A percentile compares a stretch with the other conserved stretches of the same genome.
Evolutionary conservation across 1,139 yeast genomes (phyloP).

Genomic region (Hansenula lynferdii): DNA sequence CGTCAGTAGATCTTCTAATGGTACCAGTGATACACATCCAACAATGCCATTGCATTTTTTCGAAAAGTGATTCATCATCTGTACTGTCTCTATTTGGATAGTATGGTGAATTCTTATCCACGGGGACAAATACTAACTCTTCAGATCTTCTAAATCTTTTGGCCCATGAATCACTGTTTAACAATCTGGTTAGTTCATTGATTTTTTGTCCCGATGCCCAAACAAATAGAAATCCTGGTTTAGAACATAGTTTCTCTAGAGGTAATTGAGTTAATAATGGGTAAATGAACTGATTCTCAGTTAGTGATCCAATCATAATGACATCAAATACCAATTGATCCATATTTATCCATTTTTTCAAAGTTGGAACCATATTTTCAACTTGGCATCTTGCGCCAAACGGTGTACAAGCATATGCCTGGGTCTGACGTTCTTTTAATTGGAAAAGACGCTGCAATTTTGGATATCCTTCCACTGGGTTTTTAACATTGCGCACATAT

Average conservation of each 20-base stretch:
- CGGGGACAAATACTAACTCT: constrained; percentile 69
- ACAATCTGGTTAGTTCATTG: constrained; percentile 52
- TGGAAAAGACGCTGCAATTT: constrained; percentile 64
- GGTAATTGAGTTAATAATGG: constrained; percentile 63
- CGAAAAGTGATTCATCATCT: constrained; percentile 40
- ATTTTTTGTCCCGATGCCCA: constrained; percentile 83
- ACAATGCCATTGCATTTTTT: constrained; percentile 82
- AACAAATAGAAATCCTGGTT: constrained; percentile 80
- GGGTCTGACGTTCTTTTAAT: constrained; percentile 49
- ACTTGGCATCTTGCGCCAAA: constrained; percentile 57
- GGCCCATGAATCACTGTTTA: constrained; percentile 56
- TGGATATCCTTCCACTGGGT: constrained; percentile 81
- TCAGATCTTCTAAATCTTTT: constrained; percentile 85
- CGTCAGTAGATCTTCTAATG: constrained; percentile 78
- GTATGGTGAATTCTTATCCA: constrained; percentile 53
- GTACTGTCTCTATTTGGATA: constrained; percentile 45
- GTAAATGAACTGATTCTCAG: constrained; percentile 62
- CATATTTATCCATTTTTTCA: constrained; percentile 55
- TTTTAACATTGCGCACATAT: constrained; percentile 57
- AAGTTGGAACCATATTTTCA: constrained; percentile 47
- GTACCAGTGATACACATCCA: constrained; percentile 98
- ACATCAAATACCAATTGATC: constrained; percentile 73
- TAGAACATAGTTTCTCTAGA: constrained; percentile 65
- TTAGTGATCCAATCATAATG: constrained; percentile 84
- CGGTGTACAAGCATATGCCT: constrained; percentile 51